phyloP scores from a whole-genome alignment of 345 rosid species.

The Salix caprea region DNA sequence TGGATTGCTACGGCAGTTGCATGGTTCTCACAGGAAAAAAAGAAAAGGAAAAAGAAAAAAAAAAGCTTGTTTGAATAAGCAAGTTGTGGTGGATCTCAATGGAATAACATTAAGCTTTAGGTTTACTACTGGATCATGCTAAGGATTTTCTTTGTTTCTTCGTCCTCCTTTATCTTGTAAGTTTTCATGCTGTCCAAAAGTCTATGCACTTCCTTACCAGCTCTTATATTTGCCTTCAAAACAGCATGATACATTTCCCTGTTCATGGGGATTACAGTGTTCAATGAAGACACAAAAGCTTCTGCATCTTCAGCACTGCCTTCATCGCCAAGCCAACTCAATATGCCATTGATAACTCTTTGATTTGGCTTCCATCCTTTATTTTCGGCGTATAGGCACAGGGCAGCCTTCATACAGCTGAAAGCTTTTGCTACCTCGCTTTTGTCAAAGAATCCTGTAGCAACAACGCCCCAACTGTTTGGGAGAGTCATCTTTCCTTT shows the following conservation, averaged over 20 bases:
- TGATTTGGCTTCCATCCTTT: conserved; percentile 61
- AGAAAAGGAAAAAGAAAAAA: not conserved
- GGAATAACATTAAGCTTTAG: not conserved
- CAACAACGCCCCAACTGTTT: conserved; percentile 63
- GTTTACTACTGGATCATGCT: conserved; percentile 9
- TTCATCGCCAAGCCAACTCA: conserved; percentile 61
- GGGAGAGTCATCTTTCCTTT: conserved; percentile 49
- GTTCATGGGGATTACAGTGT: conserved; percentile 31
- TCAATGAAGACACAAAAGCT: conserved; percentile 43
- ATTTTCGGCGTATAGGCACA: conserved; percentile 25
- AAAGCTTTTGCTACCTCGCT: conserved; percentile 46
- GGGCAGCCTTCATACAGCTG: conserved; percentile 49
- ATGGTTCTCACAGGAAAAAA: not conserved
- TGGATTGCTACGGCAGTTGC: not conserved
- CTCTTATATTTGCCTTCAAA: conserved; percentile 45
- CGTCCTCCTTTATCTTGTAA: conserved; percentile 46
- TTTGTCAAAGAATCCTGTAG: conserved; percentile 46
- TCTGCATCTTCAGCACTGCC: conserved; percentile 49
- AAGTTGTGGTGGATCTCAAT: not conserved
- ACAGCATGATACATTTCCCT: conserved; percentile 57
- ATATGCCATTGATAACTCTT: conserved; percentile 38
- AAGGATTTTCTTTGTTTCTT: conserved; percentile 43
- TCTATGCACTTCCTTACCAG: conserved; percentile 34
- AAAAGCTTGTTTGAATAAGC: not conserved
- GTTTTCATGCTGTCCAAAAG: conserved; percentile 54